Conservation (phyloP, 1,139 yeast genomes). For the Debaryomycetaceae sp. region DNA sequence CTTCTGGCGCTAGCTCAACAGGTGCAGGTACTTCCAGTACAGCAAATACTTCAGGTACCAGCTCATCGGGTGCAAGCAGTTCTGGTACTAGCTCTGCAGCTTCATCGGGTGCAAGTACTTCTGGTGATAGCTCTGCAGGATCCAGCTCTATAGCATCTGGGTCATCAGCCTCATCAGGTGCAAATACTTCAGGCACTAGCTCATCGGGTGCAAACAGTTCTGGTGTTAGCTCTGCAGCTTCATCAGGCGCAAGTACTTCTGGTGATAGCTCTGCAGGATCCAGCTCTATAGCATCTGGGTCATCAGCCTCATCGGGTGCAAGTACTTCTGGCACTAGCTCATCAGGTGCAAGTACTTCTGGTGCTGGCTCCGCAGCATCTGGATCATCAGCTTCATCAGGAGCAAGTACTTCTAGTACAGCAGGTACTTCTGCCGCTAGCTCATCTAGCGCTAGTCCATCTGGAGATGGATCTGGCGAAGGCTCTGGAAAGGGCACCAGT, state of each 20-base stretch:
- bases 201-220: background rate
- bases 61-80: background rate
- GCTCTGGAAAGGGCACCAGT: background rate
- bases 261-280: background rate
- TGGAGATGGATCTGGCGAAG: background rate
- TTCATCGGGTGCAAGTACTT: background rate
- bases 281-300: background rate
- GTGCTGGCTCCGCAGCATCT: background rate
- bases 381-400: background rate
- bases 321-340: background rate
- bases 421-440: background rate
- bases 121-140: background rate
- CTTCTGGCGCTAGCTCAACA: background rate
- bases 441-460: background rate
- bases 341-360: slow-evolving; percentile 6
- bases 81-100: background rate
- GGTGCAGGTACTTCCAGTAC: background rate
- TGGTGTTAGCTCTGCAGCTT: background rate
- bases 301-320: slow-evolving; percentile 5
- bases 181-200: slow-evolving; percentile 7
- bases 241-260: background rate
- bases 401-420: background rate
- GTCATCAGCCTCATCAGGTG: slow-evolving; percentile 10
- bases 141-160: background rate
- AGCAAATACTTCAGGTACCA: background rate